Evolutionary conservation across 306 rosid genomes (phyloP).

Genomic region (Acacia crassicarpa): DNA sequence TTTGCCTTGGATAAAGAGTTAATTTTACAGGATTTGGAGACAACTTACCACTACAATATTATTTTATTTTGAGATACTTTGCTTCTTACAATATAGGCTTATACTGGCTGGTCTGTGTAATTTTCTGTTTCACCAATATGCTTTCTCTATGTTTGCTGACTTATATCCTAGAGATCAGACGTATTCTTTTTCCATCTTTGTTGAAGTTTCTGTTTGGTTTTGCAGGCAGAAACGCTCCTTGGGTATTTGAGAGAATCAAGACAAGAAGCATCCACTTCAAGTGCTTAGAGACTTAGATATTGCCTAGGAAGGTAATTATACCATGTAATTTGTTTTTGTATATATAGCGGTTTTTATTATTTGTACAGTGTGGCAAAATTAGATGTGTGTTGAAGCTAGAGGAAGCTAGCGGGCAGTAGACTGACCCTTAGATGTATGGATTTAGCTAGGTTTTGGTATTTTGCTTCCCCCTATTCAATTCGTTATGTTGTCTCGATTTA

Average conservation of each 20-base stretch:
- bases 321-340: slow-evolving; percentile 42
- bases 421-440: slow-evolving; percentile 68
- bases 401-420: slow-evolving; percentile 48
- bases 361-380: slow-evolving; percentile 78
- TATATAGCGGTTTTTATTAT: slow-evolving; percentile 57
- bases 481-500: slow-evolving; percentile 37
- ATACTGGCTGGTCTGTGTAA: neutral
- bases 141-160: neutral
- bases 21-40: neutral
- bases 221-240: slow-evolving; percentile 96
- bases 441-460: slow-evolving; percentile 62
- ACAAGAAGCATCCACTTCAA: slow-evolving; percentile 80
- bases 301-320: slow-evolving; percentile 57
- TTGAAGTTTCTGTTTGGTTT: slow-evolving; percentile 31
- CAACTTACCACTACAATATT: neutral
- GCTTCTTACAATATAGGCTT: neutral
- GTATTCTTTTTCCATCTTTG: neutral
- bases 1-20: neutral
- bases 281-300: slow-evolving; percentile 47
- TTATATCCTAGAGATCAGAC: neutral
- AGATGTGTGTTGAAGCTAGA: slow-evolving; percentile 48
- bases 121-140: neutral
- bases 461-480: slow-evolving; percentile 35
- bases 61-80: neutral
- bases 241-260: slow-evolving; percentile 93